Evolutionary conservation across 2,329 filamentous ascomycete genomes (phyloP), one percentile per base, ranked within the genome.

Genomic region (Macrophomina tecta): DNA sequence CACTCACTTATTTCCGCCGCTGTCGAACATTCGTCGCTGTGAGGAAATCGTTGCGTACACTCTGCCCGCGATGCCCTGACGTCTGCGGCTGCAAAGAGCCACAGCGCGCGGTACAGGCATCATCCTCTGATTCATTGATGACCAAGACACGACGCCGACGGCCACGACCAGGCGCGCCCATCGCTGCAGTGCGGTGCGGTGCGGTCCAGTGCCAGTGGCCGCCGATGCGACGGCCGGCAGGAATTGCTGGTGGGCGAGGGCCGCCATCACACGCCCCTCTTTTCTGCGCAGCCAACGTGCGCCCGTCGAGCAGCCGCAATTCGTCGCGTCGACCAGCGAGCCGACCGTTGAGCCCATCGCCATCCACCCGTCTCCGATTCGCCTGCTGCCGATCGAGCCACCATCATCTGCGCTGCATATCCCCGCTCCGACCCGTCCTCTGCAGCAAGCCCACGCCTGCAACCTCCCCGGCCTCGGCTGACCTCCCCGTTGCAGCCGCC

Each of bases 381-480:
- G 52, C 52, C 30, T 49, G 42, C 23, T 18, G 16, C 42, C 42
- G 28, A 34, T 23, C 40, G 40, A 32, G 42, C 56, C 14, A 45
- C 42, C n/a, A 46, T 32, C 28, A 9, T 23, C 28, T 32, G 45
- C 45, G n/a, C 45, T 38, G 45, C 56, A 46, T 40, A 46, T 62
- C 42, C 58, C 58, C 42, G 58, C 58, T 42, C 45, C 58, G 58
- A 49, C 42, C 58, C 58, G 58, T n/a, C 32, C 45, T 62, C 58
- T 42, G 58, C 58, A 36, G 38, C 16, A 23, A 45, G 23, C 53
- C 53, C 53, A 30, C 5, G 12, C 36, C 52, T 40, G 52, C 32
- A 46, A 14, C 32, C 58, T 12, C 56, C 58, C 56, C 58, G 58
- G n/a, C 12, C 45, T 49, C 58, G 58, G 58, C 58, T 62, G 14